These are phyloP conservation scores for Gautieria morchelliformis DNA, from an alignment of 768 basidiomycete genomes.

Conservation along the genomic window DNA sequence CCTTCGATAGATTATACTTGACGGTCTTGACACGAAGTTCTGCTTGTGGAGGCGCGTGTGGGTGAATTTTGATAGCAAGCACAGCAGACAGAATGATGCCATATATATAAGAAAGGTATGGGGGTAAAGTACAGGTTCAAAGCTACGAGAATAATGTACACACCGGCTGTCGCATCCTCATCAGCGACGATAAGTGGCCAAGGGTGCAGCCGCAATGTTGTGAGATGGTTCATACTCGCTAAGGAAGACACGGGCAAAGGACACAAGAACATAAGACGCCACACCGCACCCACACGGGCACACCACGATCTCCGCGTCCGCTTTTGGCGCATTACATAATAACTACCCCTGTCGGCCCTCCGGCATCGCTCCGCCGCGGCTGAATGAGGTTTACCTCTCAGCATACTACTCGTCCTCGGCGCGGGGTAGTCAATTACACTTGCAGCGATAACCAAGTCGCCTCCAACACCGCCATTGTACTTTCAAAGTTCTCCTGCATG, in stretches of 20 bases:
- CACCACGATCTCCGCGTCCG: too few species aligned
- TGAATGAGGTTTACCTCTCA: too few species aligned
- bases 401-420: too few species aligned
- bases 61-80: not conserved
- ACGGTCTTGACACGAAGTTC: constrained; percentile 86
- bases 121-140: not conserved
- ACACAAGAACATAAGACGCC: not conserved
- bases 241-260: not conserved
- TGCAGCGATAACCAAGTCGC: too few species aligned
- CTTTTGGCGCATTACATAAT: too few species aligned
- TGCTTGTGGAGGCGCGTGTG: constrained; percentile 15
- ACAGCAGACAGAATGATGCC: not conserved
- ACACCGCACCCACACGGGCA: too few species aligned
- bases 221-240: constrained; percentile 69
- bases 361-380: too few species aligned
- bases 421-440: too few species aligned
- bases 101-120: not conserved
- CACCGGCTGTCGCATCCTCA: constrained; percentile 78
- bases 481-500: too few species aligned
- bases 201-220: constrained; percentile 77
- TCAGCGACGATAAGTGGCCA: constrained; percentile 88
- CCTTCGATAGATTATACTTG: constrained; percentile 81
- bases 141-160: constrained; percentile 11
- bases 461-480: too few species aligned
- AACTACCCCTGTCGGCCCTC: too few species aligned